Evolutionary conservation across 108 stramenopile species (phyloP).

Genomic region (Nitzschia palea): DNA sequence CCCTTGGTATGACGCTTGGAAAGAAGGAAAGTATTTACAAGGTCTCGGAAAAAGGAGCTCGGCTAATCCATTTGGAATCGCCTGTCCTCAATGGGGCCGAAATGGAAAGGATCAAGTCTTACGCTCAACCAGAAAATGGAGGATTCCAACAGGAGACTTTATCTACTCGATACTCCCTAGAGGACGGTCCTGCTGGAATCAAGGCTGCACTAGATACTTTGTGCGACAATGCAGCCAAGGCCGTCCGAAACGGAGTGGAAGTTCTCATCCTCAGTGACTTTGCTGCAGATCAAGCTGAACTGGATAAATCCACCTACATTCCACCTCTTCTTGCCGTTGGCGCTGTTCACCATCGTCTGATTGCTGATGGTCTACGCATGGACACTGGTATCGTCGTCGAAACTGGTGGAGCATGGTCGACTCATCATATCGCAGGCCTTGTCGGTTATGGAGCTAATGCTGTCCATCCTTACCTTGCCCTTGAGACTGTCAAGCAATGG

Average conservation of each 20-base stretch:
- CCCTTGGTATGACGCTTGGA: slow-evolving; percentile 92
- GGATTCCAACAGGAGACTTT: slow-evolving; percentile 78
- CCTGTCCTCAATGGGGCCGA: slow-evolving; percentile 77
- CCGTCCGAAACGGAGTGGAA: slow-evolving; percentile 83
- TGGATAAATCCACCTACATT: slow-evolving; percentile 80
- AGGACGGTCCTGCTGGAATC: slow-evolving; percentile 82
- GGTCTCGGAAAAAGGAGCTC: slow-evolving; percentile 81
- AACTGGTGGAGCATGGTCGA: slow-evolving; percentile 93
- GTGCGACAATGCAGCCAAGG: slow-evolving; percentile 81
- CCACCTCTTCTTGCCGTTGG: slow-evolving; percentile 93
- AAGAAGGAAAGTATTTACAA: slow-evolving; percentile 94
- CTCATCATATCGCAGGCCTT: slow-evolving; percentile 92
- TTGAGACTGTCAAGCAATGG: slow-evolving; percentile 95
- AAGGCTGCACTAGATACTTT: slow-evolving; percentile 79
- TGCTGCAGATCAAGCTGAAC: slow-evolving; percentile 55
- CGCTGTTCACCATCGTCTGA: slow-evolving; percentile 95
- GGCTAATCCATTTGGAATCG: slow-evolving; percentile 80
- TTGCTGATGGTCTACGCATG: slow-evolving; percentile 90
- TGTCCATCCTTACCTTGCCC: slow-evolving; percentile 93
- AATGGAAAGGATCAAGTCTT: slow-evolving; percentile 64
- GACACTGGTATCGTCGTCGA: slow-evolving; percentile 90
- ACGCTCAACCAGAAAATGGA: slow-evolving; percentile 64
- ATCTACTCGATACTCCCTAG: slow-evolving; percentile 83
- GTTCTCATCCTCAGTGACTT: slow-evolving; percentile 90
- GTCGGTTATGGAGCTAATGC: slow-evolving; percentile 96